Base-by-base conservation (phyloP, 768 basidiomycete species). In the Amanita fuliginea region DNA sequence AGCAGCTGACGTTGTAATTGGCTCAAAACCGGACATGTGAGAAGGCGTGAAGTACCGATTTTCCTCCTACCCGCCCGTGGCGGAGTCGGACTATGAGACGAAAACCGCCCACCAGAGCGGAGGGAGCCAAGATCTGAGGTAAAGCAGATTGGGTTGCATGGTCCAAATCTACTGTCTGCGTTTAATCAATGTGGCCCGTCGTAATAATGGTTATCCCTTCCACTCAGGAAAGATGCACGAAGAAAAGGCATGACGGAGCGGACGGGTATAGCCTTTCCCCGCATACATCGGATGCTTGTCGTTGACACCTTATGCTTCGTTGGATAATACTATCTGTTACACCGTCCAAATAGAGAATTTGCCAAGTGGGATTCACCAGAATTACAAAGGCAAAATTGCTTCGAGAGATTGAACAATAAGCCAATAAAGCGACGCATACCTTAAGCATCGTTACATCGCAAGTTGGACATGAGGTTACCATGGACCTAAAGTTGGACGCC, bases 11-110 rank as follows among this genome's bases (percentile, higher is more conserved):
- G 34, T 36, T 43, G 8, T 42, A 36, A 35, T 21, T 42, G 49
- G 28, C 30, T 49, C 48, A 26, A 37, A 34, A 22, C 4, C 32
- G 22, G 35, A 26, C 28, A 28, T n/a, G n/a, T 6, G 37, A 18
- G 22, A 41, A 32, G 47, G n/a, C 30, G 13, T 41, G 13, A 30
- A 13, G 21, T 16, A 24, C 36, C n/a, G 33, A 42, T 24, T n/a
- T 35, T 30, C 26, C 33, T 35, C 22, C 41, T 11, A 21, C 30
- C 49, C 49, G 49, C 24, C 41, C 33, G 43, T 35, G n/a, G 30
- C 49, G 49, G 49, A 50, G 18, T 43, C 19, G 13, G 19, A 21
- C 34, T 47, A 50, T 35, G 30, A 32, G 30, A 32, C 33, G 7
- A 28, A 22, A 49, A 16, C 26, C 9, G 8, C 14, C 14, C 36